A percentile compares a stretch with the other conserved stretches of the same genome.
These are phyloP conservation scores for Podospora conica DNA, from an alignment of 495 filamentous ascomycete genomes.

Conservation along the genomic window DNA sequence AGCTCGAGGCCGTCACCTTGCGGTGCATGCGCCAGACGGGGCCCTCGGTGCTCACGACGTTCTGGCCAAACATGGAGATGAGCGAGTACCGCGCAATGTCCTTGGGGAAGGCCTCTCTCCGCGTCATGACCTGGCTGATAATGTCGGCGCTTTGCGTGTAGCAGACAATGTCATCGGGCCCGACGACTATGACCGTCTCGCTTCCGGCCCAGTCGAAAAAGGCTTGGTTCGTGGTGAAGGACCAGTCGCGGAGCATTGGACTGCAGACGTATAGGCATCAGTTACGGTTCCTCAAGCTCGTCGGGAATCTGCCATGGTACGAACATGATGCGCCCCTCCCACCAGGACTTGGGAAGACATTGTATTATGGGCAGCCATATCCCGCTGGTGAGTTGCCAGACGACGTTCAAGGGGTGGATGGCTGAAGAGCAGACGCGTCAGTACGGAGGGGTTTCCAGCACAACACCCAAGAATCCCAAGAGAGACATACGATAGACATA, in stretches of 20 bases:
- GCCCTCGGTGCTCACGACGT: slow-evolving; percentile 60
- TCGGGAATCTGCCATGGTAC: neutral
- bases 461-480: neutral
- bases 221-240: slow-evolving; percentile 28
- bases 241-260: slow-evolving; percentile 33
- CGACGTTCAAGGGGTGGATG: slow-evolving; percentile 34
- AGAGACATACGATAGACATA: slow-evolving; percentile 41
- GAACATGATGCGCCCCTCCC: slow-evolving; percentile 43
- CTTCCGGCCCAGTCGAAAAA: slow-evolving; percentile 31
- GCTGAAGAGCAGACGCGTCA: slow-evolving; percentile 27
- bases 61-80: slow-evolving; percentile 58
- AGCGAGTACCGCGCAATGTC: slow-evolving; percentile 50
- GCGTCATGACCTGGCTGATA: slow-evolving; percentile 52
- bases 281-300: slow-evolving; percentile 1
- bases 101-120: slow-evolving; percentile 64
- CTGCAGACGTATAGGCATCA: slow-evolving; percentile 8
- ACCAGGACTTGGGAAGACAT: slow-evolving; percentile 41
- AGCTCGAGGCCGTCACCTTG: slow-evolving; percentile 60
- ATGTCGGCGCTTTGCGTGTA: slow-evolving; percentile 52
- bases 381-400: slow-evolving; percentile 44
- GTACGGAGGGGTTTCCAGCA: neutral
- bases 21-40: slow-evolving; percentile 59
- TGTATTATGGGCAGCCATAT: slow-evolving; percentile 46
- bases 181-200: slow-evolving; percentile 49
- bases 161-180: slow-evolving; percentile 40